Evolutionary conservation across 2,329 filamentous ascomycete genomes (phyloP).

Genomic region (Xylariaceae sp.): DNA sequence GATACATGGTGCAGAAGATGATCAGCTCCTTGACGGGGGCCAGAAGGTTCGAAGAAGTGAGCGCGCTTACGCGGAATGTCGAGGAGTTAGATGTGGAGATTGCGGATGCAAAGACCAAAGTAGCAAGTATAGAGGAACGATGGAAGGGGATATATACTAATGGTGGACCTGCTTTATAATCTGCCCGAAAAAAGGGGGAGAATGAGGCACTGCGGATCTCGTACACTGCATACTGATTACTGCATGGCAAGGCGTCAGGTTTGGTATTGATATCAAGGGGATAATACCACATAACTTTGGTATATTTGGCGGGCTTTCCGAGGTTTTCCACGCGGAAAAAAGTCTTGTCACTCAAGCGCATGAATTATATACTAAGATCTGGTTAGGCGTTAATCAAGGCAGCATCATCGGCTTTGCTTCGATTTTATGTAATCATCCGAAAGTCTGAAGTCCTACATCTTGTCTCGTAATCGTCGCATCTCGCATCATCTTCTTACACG

Average conservation of each 20-base stretch:
- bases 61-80: conserved; percentile 71
- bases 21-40: conserved; percentile 70
- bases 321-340: too few species aligned
- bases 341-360: too few species aligned
- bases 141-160: conserved; percentile 51
- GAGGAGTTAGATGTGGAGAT: conserved; percentile 82
- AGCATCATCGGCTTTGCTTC: too few species aligned
- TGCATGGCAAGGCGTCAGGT: conserved; percentile 28
- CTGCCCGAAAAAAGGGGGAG: too few species aligned
- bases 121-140: conserved; percentile 60
- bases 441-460: too few species aligned
- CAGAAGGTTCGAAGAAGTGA: conserved; percentile 81
- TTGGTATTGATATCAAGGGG: too few species aligned
- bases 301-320: background rate
- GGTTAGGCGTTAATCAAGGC: too few species aligned
- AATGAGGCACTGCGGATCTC: too few species aligned
- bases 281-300: conserved; percentile 9
- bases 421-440: too few species aligned
- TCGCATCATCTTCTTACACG: too few species aligned
- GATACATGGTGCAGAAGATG: conserved; percentile 85
- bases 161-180: conserved; percentile 17
- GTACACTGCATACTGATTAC: conserved; percentile 4
- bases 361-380: too few species aligned
- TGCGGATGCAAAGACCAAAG: conserved; percentile 58
- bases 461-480: too few species aligned